Conservation (phyloP, 345 rosid species). For the Mallotus nudiflorus region DNA sequence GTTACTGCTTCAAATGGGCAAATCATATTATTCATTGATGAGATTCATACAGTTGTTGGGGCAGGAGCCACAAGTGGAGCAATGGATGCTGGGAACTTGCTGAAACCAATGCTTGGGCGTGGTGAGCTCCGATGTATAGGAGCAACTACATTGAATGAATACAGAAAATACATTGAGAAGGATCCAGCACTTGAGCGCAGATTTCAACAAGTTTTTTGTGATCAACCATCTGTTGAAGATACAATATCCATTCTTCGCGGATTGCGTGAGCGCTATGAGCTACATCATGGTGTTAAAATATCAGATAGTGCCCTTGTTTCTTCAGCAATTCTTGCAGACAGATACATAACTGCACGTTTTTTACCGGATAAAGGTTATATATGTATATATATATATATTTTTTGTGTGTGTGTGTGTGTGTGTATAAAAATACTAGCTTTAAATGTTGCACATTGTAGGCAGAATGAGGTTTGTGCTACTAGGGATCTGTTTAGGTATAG, state of each 20-base stretch:
- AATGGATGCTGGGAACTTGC: constrained; percentile 93
- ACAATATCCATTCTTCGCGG: constrained; percentile 92
- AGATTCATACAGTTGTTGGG: constrained; percentile 89
- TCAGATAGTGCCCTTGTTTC: constrained; percentile 91
- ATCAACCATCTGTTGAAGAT: constrained; percentile 91
- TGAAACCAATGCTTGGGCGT: constrained; percentile 93
- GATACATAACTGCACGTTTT: constrained; percentile 89
- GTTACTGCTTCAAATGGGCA: constrained; percentile 89
- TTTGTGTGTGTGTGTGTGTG: too few species aligned
- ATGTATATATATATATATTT: too few species aligned
- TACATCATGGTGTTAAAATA: constrained; percentile 91
- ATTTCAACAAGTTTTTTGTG: constrained; percentile 93
- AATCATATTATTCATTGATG: constrained; percentile 82
- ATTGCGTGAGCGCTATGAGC: constrained; percentile 77
- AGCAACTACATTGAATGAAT: constrained; percentile 86
- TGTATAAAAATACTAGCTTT: too few species aligned
- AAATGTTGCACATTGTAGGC: not conserved
- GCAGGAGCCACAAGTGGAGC: constrained; percentile 86
- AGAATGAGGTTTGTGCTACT: not conserved
- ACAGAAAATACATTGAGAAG: constrained; percentile 88
- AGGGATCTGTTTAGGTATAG: too few species aligned
- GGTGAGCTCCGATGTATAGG: constrained; percentile 93
- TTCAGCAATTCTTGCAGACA: constrained; percentile 82
- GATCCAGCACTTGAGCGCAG: constrained; percentile 92
- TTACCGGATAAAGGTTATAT: constrained; percentile 97